These are phyloP conservation scores for Podospora fimiseda DNA, from an alignment of 495 filamentous ascomycete species.

Conservation along the genomic window DNA sequence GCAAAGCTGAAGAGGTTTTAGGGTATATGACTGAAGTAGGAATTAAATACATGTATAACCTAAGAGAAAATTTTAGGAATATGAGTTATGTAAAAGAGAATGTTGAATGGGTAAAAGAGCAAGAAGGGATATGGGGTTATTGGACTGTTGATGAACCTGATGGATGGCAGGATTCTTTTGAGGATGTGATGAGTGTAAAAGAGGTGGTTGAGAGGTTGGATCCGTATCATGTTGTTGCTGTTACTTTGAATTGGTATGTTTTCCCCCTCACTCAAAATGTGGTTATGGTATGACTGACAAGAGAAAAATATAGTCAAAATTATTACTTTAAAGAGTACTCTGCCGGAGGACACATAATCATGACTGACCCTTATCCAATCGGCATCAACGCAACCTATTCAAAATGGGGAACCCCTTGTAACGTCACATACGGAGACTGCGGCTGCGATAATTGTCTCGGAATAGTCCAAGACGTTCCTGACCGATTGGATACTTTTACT, in stretches of 20 bases:
- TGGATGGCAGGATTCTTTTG: slow-evolving; percentile 55
- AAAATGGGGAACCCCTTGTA: slow-evolving; percentile 52
- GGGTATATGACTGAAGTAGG: slow-evolving; percentile 48
- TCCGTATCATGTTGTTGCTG: slow-evolving; percentile 62
- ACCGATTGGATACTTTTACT: slow-evolving; percentile 45
- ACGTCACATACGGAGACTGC: slow-evolving; percentile 62
- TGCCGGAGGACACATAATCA: slow-evolving; percentile 56
- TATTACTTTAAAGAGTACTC: slow-evolving; percentile 61
- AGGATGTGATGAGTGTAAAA: slow-evolving; percentile 31
- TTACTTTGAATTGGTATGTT: slow-evolving; percentile 55
- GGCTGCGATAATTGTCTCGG: slow-evolving; percentile 65
- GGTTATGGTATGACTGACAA: too few relatives aligned
- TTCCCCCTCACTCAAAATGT: neutral
- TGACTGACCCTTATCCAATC: slow-evolving; percentile 62
- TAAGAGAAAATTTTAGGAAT: slow-evolving; percentile 57
- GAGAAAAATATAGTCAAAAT: slow-evolving; percentile 35
- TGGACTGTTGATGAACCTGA: slow-evolving; percentile 69
- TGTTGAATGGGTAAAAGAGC: slow-evolving; percentile 45
- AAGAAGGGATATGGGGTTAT: slow-evolving; percentile 54
- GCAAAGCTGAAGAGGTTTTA: slow-evolving; percentile 43
- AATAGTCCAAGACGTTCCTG: slow-evolving; percentile 48
- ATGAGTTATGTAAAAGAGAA: slow-evolving; percentile 44
- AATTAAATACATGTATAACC: slow-evolving; percentile 61
- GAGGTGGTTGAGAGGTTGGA: slow-evolving; percentile 50
- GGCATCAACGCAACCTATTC: slow-evolving; percentile 49